phyloP scores from a whole-genome alignment of 352 stramenopile species.

The Pythium folliculosum region DNA sequence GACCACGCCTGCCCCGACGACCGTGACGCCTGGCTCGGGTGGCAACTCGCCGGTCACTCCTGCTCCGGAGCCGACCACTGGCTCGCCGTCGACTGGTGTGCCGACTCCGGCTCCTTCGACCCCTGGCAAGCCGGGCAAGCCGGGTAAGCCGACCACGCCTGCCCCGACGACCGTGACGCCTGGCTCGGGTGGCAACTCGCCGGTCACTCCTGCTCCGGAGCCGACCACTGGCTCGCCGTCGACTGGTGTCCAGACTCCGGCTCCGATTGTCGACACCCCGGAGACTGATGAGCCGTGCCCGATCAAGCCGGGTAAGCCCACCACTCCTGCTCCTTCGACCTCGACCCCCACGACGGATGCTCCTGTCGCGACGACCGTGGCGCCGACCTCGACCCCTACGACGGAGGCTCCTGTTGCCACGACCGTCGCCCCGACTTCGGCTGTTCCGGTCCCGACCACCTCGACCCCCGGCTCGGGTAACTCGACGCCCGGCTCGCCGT shows the following conservation, averaged over 20 bases:
- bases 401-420: neutral
- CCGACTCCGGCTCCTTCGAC: neutral
- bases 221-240: slow-evolving; percentile 8
- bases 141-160: neutral
- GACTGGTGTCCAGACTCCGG: slow-evolving; percentile 4
- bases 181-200: slow-evolving; percentile 15
- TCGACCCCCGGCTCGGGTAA: slow-evolving; percentile 3
- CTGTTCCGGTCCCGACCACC: neutral
- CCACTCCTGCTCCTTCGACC: neutral
- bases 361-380: neutral
- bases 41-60: neutral
- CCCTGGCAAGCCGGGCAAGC: neutral
- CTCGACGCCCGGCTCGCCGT: neutral
- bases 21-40: neutral
- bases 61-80: slow-evolving; percentile 5
- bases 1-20: neutral
- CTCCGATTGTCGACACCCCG: neutral
- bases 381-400: neutral
- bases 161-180: slow-evolving; percentile 4
- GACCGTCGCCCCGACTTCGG: neutral
- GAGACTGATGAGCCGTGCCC: neutral
- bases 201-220: slow-evolving; percentile 2
- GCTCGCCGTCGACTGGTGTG: neutral
- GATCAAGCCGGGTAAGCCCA: neutral
- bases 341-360: neutral